Evolutionary conservation across 2,329 filamentous ascomycete species (phyloP).

Genomic region (Fusarium irregulare): DNA sequence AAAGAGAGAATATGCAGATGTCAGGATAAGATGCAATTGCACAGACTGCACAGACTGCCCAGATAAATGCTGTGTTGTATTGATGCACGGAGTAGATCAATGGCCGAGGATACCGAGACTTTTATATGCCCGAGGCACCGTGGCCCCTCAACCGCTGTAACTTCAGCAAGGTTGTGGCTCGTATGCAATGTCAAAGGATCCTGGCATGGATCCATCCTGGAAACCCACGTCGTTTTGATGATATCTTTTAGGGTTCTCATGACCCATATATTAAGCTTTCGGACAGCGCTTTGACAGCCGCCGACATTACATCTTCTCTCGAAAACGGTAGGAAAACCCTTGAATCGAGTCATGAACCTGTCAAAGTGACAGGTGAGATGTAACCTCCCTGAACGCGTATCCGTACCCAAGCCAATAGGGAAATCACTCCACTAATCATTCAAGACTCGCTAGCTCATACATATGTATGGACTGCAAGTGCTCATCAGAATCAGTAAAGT

Average conservation of each 20-base stretch:
- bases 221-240: too few species aligned
- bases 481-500: rapidly evolving
- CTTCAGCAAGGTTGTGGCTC: too few species aligned
- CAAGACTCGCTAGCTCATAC: neutral
- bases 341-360: neutral
- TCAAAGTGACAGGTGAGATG: neutral
- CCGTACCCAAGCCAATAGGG: too few species aligned
- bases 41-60: neutral
- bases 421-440: neutral
- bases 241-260: too few species aligned
- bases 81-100: neutral
- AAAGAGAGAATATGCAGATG: too few species aligned
- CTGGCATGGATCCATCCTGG: too few species aligned
- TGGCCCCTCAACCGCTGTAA: neutral
- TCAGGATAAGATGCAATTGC: neutral
- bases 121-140: neutral
- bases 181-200: too few species aligned
- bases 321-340: neutral
- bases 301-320: neutral
- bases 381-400: rapidly evolving
- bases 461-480: neutral
- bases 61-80: neutral
- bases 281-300: neutral
- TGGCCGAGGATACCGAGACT: neutral
- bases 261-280: neutral